These are phyloP conservation scores for Alternaria sp. DNA, from an alignment of 2,329 filamentous ascomycete genomes.

Conservation along the genomic window DNA sequence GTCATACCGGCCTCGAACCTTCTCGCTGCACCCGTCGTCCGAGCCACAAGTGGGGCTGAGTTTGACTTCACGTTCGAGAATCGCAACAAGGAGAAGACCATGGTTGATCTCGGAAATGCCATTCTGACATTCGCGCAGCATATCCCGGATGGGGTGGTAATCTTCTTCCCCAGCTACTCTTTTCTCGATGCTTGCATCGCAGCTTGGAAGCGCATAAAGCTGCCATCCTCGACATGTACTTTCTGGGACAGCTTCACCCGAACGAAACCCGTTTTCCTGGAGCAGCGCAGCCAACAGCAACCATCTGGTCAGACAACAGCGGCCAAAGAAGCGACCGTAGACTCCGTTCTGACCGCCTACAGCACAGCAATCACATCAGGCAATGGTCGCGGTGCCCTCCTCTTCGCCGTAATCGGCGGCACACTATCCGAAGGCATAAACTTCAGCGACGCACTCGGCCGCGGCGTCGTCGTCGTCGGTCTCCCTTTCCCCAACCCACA, in stretches of 20 bases:
- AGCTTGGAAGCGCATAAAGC: slow-evolving; percentile 52
- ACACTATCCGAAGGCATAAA: slow-evolving; percentile 98
- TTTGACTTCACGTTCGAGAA: slow-evolving; percentile 92
- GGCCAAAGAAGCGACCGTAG: slow-evolving; percentile 62
- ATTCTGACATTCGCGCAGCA: slow-evolving; percentile 74
- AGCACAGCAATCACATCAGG: slow-evolving; percentile 66
- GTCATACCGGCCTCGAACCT: slow-evolving; percentile 87
- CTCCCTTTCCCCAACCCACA: slow-evolving; percentile 91
- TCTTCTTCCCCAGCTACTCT: slow-evolving; percentile 95
- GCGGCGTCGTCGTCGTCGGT: slow-evolving; percentile 90
- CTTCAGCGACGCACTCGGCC: slow-evolving; percentile 88
- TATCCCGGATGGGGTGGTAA: slow-evolving; percentile 88
- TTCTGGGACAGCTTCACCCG: slow-evolving; percentile 65
- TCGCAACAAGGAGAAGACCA: slow-evolving; percentile 72
- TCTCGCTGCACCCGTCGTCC: slow-evolving; percentile 74
- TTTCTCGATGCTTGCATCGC: slow-evolving; percentile 77
- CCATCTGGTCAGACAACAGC: slow-evolving; percentile 65
- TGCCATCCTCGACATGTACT: slow-evolving; percentile 10
- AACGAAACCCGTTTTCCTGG: slow-evolving; percentile 63
- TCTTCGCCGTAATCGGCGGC: slow-evolving; percentile 91
- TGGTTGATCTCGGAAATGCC: slow-evolving; percentile 76
- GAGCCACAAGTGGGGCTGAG: slow-evolving; percentile 57
- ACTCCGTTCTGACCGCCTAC: slow-evolving; percentile 79
- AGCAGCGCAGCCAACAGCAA: slow-evolving; percentile 44
- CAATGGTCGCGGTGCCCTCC: slow-evolving; percentile 71